phyloP scores from a whole-genome alignment of 805 yeast species.

The Ogataea pini region DNA sequence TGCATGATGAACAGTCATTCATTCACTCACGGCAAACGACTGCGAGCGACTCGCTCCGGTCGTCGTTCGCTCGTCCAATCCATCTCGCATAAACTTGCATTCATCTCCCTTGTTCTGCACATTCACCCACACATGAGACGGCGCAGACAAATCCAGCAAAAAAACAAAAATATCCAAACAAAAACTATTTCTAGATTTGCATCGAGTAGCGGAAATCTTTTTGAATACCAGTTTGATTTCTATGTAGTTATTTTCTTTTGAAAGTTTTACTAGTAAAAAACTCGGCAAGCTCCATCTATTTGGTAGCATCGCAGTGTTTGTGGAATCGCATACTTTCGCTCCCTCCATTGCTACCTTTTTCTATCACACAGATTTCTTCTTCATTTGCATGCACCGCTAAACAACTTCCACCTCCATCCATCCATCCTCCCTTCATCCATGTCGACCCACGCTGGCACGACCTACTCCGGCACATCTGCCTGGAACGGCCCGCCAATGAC shows the following conservation, averaged over 20 bases:
- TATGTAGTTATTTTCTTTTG: not conserved
- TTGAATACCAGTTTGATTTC: not conserved
- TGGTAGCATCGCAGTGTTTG: not conserved
- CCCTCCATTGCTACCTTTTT: not conserved
- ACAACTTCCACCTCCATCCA: not conserved
- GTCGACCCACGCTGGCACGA: slow-evolving; percentile 5
- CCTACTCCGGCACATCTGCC: slow-evolving; percentile 1
- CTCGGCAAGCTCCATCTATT: too few species aligned
- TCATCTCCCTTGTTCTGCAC: slow-evolving; percentile 3
- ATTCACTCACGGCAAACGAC: too few species aligned
- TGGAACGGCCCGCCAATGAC: not conserved
- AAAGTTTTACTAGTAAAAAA: too few species aligned
- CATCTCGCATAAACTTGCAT: not conserved
- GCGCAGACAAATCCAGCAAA: not conserved
- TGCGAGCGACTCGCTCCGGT: too few species aligned
- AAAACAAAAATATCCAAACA: slow-evolving; percentile 1
- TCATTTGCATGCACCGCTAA: slow-evolving; percentile 7
- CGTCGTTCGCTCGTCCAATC: too few species aligned
- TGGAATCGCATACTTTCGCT: not conserved
- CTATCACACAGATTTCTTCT: not conserved
- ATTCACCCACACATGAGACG: slow-evolving; percentile 4
- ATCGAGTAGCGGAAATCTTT: slow-evolving; percentile 4
- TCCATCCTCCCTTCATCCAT: not conserved
- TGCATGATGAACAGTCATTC: too few species aligned
- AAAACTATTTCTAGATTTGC: slow-evolving; percentile 5